These are phyloP conservation scores for Insectozyma bohioensis DNA, from an alignment of 1,139 yeast species.

Conservation along the genomic window DNA sequence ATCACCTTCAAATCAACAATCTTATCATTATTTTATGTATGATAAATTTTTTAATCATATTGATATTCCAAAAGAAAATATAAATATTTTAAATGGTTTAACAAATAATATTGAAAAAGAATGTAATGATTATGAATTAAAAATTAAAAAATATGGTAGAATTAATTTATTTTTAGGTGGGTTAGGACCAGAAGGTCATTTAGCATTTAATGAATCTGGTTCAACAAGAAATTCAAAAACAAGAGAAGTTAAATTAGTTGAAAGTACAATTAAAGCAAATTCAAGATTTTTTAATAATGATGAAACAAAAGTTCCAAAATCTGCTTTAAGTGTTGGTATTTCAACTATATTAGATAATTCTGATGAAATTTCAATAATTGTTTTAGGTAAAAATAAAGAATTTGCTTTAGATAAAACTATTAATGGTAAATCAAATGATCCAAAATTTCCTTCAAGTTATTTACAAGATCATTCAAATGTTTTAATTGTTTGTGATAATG, in stretches of 20 bases:
- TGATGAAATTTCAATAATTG: conserved; percentile 51
- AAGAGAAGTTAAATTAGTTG: conserved; percentile 49
- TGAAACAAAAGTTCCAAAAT: conserved; percentile 48
- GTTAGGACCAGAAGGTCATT: conserved; percentile 64
- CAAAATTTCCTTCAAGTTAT: conserved; percentile 46
- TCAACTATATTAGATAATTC: conserved; percentile 62
- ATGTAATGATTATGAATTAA: conserved; percentile 50
- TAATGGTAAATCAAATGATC: conserved; percentile 33
- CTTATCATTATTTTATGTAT: conserved; percentile 63
- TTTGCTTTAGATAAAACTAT: conserved; percentile 47
- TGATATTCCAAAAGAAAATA: conserved; percentile 55
- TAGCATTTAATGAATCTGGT: conserved; percentile 65
- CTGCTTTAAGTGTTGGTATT: conserved; percentile 60
- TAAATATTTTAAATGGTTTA: conserved; percentile 56
- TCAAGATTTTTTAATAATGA: conserved; percentile 54
- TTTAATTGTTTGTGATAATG: conserved; percentile 46
- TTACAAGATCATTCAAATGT: conserved; percentile 48
- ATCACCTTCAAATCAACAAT: conserved; percentile 49
- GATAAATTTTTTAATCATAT: conserved; percentile 59
- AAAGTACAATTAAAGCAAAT: conserved; percentile 56
- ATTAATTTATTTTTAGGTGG: conserved; percentile 63
- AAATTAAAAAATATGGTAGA: conserved; percentile 50
- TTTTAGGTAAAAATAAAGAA: conserved; percentile 44
- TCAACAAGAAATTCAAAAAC: conserved; percentile 48
- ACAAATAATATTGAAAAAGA: conserved; percentile 47